phyloP scores from a whole-genome alignment of 768 basidiomycete genomes.

The Boletus tomentosulus region DNA sequence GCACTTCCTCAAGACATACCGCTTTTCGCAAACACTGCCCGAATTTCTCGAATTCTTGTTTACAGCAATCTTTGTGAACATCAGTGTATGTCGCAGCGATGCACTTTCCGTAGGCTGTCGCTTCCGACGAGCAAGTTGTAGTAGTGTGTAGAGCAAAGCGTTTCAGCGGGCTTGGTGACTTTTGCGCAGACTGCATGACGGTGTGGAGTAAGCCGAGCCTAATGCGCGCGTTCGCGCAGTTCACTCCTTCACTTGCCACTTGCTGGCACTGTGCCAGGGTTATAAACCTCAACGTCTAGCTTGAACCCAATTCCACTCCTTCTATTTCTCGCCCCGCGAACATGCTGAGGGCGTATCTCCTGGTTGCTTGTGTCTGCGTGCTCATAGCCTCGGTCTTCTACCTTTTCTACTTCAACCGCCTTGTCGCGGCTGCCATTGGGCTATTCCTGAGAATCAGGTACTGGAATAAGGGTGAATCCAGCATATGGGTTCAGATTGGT shows the following conservation, averaged over 20 bases:
- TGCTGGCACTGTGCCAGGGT: neutral
- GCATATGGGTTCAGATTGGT: slow-evolving; percentile 85
- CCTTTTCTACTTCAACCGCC: slow-evolving; percentile 89
- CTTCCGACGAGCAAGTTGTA: slow-evolving; percentile 66
- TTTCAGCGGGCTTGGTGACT: slow-evolving; percentile 45
- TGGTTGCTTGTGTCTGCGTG: slow-evolving; percentile 60
- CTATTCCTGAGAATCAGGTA: slow-evolving; percentile 62
- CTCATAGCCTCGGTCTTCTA: slow-evolving; percentile 59
- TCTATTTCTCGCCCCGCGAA: neutral
- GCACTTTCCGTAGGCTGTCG: slow-evolving; percentile 83
- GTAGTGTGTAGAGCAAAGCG: slow-evolving; percentile 70
- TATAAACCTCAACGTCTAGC: neutral
- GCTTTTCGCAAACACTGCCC: slow-evolving; percentile 74
- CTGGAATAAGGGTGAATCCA: slow-evolving; percentile 76
- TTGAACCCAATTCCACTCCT: neutral
- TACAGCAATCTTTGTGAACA: slow-evolving; percentile 78
- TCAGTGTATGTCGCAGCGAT: slow-evolving; percentile 80
- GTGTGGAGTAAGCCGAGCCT: neutral
- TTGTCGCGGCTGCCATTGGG: slow-evolving; percentile 67
- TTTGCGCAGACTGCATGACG: slow-evolving; percentile 24
- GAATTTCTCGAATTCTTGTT: slow-evolving; percentile 80
- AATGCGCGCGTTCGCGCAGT: neutral
- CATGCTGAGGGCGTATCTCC: slow-evolving; percentile 59
- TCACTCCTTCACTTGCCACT: neutral
- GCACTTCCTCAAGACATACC: slow-evolving; percentile 44